Evolutionary conservation across 257 asterid genomes (phyloP), one percentile per base, ranked within the genome.

Genomic region (Dorcoceras hygrometricum): DNA sequence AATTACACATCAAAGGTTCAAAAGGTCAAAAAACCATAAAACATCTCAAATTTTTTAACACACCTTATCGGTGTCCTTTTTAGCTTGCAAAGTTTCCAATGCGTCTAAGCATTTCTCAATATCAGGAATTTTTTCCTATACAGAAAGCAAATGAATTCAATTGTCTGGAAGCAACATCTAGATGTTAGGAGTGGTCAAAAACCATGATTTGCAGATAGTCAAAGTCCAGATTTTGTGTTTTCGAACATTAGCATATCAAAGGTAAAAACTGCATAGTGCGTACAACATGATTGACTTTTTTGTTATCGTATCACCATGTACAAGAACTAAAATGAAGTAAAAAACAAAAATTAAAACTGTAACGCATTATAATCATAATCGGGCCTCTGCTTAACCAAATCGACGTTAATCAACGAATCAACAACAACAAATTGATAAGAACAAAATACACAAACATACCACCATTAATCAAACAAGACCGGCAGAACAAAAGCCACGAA

Each of bases 71-170:
- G n/a, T 43, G 6, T 43, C 51, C 51, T 43, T 4, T 12, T 43
- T 43, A 16, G 19, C 51, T 43, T 14, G 51, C 51, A 10, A 10
- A 10, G 91, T 83, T 62, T 89, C 83, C 63, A 92, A 96, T 18
- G 87, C 75, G 51, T 84, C 95, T 64, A 87, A 87, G 89, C 97
- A 89, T 77, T 89, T 87, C 77, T 86, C 97, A 14, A 89, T 92
- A 78, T 89, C 98, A 19, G 97, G 98, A 69, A 92, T 89, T 77
- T 92, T 92, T 58, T 90, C 98, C 96, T 92, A 84, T 71, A 59
- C 69, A 32, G 65, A 23, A 9, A 43, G 65, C 66, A 22, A 7
- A 51, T 14, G 50, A 66, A 72, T 60, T 71, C 53, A 76, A 25
- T 23, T 27, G 68, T 18, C 27, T 10, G 59, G 50, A 53, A 62